phyloP scores from a whole-genome alignment of 2,329 filamentous ascomycete genomes.

The Blastomyces parvus region DNA sequence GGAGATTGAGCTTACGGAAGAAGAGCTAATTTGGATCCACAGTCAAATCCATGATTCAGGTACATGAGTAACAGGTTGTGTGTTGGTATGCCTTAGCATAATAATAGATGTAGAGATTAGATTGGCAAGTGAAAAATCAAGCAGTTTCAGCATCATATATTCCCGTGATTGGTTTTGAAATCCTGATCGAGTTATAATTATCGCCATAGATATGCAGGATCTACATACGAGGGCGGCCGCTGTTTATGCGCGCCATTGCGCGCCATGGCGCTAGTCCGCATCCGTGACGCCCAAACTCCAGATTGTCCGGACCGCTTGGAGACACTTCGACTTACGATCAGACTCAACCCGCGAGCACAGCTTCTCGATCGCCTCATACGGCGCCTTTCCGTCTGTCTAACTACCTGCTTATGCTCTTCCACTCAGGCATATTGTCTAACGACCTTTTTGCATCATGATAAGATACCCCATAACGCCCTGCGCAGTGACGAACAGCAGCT shows the following conservation, averaged over 20 bases:
- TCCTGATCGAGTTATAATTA: not conserved
- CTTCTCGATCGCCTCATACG: slow-evolving; percentile 1
- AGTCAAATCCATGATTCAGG: slow-evolving; percentile 14
- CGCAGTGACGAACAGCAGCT: slow-evolving; percentile 5
- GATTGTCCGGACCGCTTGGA: not conserved
- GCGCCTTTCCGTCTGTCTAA: not conserved
- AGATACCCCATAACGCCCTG: slow-evolving; percentile 1
- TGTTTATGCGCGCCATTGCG: not conserved
- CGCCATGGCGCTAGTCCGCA: slow-evolving; percentile 6
- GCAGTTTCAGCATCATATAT: not conserved
- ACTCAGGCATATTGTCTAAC: not conserved
- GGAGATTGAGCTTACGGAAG: slow-evolving; percentile 67
- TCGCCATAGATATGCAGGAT: no score
- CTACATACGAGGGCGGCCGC: no score
- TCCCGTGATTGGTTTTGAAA: not conserved
- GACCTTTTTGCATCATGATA: slow-evolving; percentile 5
- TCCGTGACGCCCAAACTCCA: not conserved
- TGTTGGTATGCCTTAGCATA: not conserved
- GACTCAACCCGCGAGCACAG: not conserved
- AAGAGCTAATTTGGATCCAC: slow-evolving; percentile 56
- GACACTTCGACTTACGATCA: not conserved
- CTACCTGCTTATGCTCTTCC: not conserved
- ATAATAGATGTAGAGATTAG: not conserved
- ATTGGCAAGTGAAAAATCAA: not conserved
- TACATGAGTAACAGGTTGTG: no score